Evolutionary conservation across 176 grass and related monocot species (phyloP).

Genomic region (Echinochloa phyllopogon): DNA sequence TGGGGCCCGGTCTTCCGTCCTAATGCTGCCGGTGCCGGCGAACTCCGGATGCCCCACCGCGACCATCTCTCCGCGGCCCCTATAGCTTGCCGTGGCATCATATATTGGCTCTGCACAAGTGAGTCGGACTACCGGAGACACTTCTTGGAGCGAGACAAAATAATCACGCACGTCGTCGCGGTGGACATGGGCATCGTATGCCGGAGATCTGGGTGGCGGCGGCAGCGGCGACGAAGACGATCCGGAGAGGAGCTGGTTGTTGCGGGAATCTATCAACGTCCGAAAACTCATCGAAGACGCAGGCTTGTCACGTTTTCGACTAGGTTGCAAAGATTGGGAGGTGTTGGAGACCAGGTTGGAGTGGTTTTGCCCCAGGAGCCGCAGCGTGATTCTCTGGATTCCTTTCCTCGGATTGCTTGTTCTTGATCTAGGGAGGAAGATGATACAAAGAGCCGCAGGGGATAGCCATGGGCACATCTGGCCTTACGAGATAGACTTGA

Average conservation of each 20-base stretch:
- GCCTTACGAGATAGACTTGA: slow-evolving; percentile 36
- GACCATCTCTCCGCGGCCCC: neutral
- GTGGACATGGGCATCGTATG: neutral
- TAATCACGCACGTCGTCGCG: neutral
- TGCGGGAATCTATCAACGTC: neutral
- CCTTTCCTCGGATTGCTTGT: slow-evolving; percentile 23
- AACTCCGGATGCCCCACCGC: neutral
- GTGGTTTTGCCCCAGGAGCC: slow-evolving; percentile 6
- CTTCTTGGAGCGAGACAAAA: neutral
- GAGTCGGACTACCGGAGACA: neutral
- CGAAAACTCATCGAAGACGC: slow-evolving; percentile 16
- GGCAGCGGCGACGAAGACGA: neutral
- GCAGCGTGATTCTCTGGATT: neutral
- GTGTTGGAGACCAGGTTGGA: slow-evolving; percentile 5
- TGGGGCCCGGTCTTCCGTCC: slow-evolving; percentile 10
- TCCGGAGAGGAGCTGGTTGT: neutral
- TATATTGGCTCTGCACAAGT: neutral
- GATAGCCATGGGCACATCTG: neutral
- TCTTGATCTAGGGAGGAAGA: neutral
- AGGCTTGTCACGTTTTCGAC: slow-evolving; percentile 9
- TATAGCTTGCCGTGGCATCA: neutral
- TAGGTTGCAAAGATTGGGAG: neutral
- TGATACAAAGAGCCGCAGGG: neutral
- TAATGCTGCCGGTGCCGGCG: neutral
- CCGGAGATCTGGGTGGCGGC: neutral